These are phyloP conservation scores for Euphorbia tirucalli DNA, from an alignment of 345 rosid species.

Conservation along the genomic window DNA sequence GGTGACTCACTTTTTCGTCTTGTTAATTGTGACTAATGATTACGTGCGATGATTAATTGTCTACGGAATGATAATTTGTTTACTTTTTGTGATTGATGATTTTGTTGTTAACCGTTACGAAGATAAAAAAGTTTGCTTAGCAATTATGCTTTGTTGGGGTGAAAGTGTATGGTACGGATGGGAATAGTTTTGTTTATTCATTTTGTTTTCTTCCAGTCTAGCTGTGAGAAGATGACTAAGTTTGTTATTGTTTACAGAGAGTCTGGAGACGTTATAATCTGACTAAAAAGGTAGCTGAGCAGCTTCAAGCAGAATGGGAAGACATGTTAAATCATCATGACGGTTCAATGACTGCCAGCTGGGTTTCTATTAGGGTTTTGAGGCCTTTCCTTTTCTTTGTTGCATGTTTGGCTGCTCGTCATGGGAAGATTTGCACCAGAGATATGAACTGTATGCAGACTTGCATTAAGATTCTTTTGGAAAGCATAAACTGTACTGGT, in stretches of 20 bases:
- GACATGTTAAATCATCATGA: conserved; percentile 34
- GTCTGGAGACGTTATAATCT: conserved; percentile 69
- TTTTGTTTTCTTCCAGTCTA: not conserved
- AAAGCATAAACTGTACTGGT: conserved; percentile 76
- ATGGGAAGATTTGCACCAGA: conserved; percentile 39
- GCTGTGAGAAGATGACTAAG: conserved; percentile 8
- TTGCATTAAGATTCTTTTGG: conserved; percentile 72
- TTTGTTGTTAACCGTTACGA: not conserved
- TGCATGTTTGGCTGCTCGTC: conserved; percentile 42
- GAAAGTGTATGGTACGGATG: not conserved
- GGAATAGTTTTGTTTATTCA: not conserved
- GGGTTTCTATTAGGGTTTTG: conserved; percentile 64
- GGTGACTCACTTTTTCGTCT: conserved; percentile 31
- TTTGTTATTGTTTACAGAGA: conserved; percentile 45
- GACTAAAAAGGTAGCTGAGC: conserved; percentile 52
- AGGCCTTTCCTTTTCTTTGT: conserved; percentile 73
- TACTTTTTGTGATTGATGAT: not conserved
- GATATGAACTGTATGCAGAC: conserved; percentile 52
- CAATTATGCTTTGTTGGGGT: not conserved
- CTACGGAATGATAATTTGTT: not conserved
- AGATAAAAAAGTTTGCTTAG: not conserved
- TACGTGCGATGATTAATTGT: not conserved
- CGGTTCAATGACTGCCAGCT: conserved; percentile 39
- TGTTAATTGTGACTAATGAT: not conserved
- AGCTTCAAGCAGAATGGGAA: conserved; percentile 72